Conservation (phyloP, 306 rosid species). For the Quercus dentata region DNA sequence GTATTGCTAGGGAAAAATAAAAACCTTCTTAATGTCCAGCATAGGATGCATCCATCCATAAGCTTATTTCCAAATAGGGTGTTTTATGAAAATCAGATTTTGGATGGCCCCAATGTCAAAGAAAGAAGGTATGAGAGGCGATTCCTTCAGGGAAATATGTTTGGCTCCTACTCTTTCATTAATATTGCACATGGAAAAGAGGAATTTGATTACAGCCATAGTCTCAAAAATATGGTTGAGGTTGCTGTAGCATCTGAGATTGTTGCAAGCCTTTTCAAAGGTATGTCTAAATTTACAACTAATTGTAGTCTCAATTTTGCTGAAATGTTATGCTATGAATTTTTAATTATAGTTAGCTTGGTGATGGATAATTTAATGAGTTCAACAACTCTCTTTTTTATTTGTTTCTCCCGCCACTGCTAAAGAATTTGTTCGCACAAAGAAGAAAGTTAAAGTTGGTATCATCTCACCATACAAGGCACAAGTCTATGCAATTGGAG, state of each 20-base stretch:
- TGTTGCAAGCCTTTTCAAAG: slow-evolving; percentile 30
- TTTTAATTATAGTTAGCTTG: not conserved
- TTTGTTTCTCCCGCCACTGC: not conserved
- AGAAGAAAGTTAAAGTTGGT: slow-evolving; percentile 25
- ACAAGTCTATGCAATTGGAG: slow-evolving; percentile 18
- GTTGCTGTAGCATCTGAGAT: slow-evolving; percentile 30
- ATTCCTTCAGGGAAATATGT: slow-evolving; percentile 29
- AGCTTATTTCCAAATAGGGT: slow-evolving; percentile 36
- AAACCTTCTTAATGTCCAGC: not conserved
- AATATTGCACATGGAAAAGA: slow-evolving; percentile 33
- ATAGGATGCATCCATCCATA: slow-evolving; percentile 44
- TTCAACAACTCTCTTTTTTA: not conserved
- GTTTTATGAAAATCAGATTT: slow-evolving; percentile 21
- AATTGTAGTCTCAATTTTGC: not conserved
- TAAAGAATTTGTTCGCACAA: slow-evolving; percentile 12
- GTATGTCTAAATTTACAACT: not conserved
- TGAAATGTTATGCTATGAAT: not conserved
- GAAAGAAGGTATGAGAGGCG: slow-evolving; percentile 6
- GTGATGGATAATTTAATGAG: not conserved
- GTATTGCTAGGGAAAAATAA: too few species aligned
- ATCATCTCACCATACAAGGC: slow-evolving; percentile 49
- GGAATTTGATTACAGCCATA: slow-evolving; percentile 6
- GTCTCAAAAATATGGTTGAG: slow-evolving; percentile 32
- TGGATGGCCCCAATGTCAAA: slow-evolving; percentile 24
- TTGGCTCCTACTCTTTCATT: slow-evolving; percentile 25